Base-by-base conservation (phyloP, 176 grass and related monocot genomes). In the Carex pumila region DNA sequence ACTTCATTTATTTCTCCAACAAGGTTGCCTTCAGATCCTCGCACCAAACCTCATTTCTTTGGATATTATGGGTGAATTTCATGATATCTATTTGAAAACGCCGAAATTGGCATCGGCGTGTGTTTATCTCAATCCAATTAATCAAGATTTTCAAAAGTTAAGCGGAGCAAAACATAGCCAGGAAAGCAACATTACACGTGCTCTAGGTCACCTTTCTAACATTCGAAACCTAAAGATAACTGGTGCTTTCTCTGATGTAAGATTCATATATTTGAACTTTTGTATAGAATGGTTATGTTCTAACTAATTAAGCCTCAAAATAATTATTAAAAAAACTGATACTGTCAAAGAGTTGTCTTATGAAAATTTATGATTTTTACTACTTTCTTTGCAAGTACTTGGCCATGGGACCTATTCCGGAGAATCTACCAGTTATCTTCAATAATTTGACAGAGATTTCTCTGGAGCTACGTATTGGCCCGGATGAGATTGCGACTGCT, bases 1-100 rank as follows among this genome's bases (percentile, higher is more conserved):
- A 61, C 75, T 93, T 25, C 34, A 45, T 30, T 29, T 36, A 8
- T 71, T 87, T 62, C 12, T 29, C 52, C 65, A 65, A 52, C 56
- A 31, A 65, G 45, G 71, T 31, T 45, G 65, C 79, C 85, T 91
- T 22, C 86, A 76, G 79, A 91, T 93, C 70, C 53, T 53, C 13
- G 83, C 91, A 54, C 66, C 84, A 82, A 93, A 87, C 39, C 69
- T 91, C 31, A 84, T 62, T 60, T 9, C 17, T 65, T 58, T 93
- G 54, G 10, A 9, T 49, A 76, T 93, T 83, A 36, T 37, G 79
- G 89, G 81, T n/a, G 18, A 41, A 45, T 85, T 87, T 82, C 67
- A 71, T 11, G 58, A 90, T 31, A 61, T 93, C 13, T 61, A 61
- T 83, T 66, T 91, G 63, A 39, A 61, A 39, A 78, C 84, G 60